Percentiles rank a stretch among this genome's conserved stretches.
Conservation (phyloP, 78 protist genomes). For the Mantamonas sphyraenae region DNA sequence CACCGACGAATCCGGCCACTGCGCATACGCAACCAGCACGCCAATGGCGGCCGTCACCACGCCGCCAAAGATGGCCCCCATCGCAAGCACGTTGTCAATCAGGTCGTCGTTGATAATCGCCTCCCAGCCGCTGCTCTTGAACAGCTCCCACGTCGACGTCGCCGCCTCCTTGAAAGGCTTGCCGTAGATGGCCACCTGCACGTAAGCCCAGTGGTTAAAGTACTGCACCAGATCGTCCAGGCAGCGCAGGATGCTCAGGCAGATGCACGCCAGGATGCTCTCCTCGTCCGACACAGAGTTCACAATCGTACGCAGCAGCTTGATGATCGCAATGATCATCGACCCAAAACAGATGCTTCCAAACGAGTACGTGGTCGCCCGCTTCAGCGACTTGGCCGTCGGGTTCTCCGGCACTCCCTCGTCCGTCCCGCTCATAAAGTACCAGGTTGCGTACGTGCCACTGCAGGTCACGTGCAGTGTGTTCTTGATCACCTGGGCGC, state of each 20-base stretch:
- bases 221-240: slow-evolving; percentile 13
- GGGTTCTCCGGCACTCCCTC: not conserved
- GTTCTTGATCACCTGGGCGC: slow-evolving; percentile 17
- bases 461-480: slow-evolving; percentile 24
- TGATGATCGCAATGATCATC: slow-evolving; percentile 15
- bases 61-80: not conserved
- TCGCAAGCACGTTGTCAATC: not conserved
- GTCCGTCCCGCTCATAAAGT: not conserved
- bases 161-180: slow-evolving; percentile 24
- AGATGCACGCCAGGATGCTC: not conserved
- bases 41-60: not conserved
- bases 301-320: not conserved
- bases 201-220: slow-evolving; percentile 32
- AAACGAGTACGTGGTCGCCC: slow-evolving; percentile 24
- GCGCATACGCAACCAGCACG: too few species aligned
- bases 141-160: slow-evolving; percentile 11
- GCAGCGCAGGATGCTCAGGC: slow-evolving; percentile 18
- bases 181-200: slow-evolving; percentile 42
- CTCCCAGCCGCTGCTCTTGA: slow-evolving; percentile 13
- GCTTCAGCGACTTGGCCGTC: not conserved
- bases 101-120: slow-evolving; percentile 6
- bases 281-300: not conserved
- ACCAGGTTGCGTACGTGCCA: slow-evolving; percentile 25
- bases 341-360: slow-evolving; percentile 44
- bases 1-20: too few species aligned